phyloP scores from a whole-genome alignment of 495 filamentous ascomycete genomes.

The Aspergillus bertholletiae region DNA sequence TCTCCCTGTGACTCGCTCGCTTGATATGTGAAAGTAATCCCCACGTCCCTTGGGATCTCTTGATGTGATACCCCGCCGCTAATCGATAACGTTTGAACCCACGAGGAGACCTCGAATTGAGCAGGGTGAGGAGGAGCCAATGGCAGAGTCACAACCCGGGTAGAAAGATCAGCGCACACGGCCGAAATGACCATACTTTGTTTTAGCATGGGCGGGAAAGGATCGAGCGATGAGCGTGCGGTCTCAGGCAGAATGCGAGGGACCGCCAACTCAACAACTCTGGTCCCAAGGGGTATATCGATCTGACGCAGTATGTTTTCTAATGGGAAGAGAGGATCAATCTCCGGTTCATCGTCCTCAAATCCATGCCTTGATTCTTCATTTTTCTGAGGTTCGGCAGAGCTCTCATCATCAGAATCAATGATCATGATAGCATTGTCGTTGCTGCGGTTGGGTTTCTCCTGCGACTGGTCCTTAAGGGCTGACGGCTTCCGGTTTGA shows the following conservation, averaged over 20 bases:
- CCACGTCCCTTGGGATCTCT: conserved; percentile 59
- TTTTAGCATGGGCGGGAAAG: conserved; percentile 57
- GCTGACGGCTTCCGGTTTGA: conserved; percentile 36
- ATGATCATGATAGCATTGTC: conserved; percentile 70
- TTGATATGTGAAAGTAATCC: conserved; percentile 61
- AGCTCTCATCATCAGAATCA: conserved; percentile 73
- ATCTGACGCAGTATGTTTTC: conserved; percentile 60
- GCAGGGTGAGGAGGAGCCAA: conserved; percentile 66
- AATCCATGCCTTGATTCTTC: conserved; percentile 41
- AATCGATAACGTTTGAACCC: conserved; percentile 58
- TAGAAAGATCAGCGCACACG: conserved; percentile 64
- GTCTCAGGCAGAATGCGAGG: conserved; percentile 50
- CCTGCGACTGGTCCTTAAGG: conserved; percentile 24
- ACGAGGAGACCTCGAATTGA: conserved; percentile 37
- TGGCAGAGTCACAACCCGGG: conserved; percentile 69
- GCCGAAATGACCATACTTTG: conserved; percentile 66
- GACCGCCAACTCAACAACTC: conserved; percentile 57
- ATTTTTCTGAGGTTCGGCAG: conserved; percentile 32
- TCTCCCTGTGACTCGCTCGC: conserved; percentile 27
- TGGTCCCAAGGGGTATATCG: conserved; percentile 63
- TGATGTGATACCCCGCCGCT: conserved; percentile 49
- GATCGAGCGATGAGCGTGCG: conserved; percentile 45
- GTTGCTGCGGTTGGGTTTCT: conserved; percentile 32
- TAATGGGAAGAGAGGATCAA: conserved; percentile 50
- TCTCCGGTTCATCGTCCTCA: conserved; percentile 56